Percentiles rank a stretch among this genome's conserved stretches.
These are phyloP conservation scores for Omphalotus guepiniiformis DNA, from an alignment of 768 basidiomycete species.

Conservation along the genomic window DNA sequence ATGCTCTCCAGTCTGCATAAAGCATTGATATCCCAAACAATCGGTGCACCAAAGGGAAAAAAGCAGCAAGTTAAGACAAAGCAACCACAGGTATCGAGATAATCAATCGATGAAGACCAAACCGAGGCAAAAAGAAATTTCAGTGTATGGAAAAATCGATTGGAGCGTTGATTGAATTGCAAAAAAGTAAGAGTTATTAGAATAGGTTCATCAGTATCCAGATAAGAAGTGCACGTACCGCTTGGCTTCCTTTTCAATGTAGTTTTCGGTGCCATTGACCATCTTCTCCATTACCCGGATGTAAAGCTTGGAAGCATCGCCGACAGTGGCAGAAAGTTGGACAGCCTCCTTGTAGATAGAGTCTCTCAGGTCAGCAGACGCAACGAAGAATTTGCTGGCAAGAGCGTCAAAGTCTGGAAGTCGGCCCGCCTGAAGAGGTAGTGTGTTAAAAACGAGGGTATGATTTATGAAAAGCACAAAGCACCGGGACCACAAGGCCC, in stretches of 20 bases:
- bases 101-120: not conserved
- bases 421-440: conserved; percentile 66
- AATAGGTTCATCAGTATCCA: not conserved
- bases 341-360: conserved; percentile 65
- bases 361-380: conserved; percentile 50
- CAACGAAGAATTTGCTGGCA: conserved; percentile 69
- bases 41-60: conserved; percentile 9
- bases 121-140: not conserved
- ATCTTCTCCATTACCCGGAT: conserved; percentile 89
- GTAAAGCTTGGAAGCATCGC: conserved; percentile 68
- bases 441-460: not conserved
- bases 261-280: conserved; percentile 60
- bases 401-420: conserved; percentile 71
- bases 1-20: conserved; percentile 63
- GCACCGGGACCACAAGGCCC: no score
- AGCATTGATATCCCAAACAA: conserved; percentile 14
- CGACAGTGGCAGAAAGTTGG: conserved; percentile 44
- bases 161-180: no score
- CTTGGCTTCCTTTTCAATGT: conserved; percentile 80
- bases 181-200: no score
- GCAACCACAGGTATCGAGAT: conserved; percentile 9
- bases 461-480: not conserved
- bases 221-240: conserved; percentile 54
- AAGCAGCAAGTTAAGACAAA: conserved; percentile 12
- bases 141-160: not conserved